These are phyloP conservation scores for Clavulina sp. DNA, from an alignment of 768 basidiomycete species.

Conservation along the genomic window DNA sequence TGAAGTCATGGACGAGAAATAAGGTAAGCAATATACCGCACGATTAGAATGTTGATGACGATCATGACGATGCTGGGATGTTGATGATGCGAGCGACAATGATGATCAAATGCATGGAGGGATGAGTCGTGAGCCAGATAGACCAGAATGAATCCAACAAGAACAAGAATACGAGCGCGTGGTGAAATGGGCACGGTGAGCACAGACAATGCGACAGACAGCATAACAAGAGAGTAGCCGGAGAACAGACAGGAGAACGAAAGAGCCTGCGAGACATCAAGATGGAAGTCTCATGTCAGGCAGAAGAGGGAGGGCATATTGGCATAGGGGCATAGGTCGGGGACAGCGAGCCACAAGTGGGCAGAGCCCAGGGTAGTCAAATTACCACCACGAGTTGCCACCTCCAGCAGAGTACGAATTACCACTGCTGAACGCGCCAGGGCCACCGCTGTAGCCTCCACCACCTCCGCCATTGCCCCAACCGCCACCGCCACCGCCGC, in stretches of 20 bases:
- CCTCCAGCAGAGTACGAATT: too few relatives aligned
- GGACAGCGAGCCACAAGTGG: too few relatives aligned
- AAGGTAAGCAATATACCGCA: too few relatives aligned
- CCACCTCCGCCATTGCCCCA: slow-evolving; percentile 16
- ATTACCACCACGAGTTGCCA: slow-evolving; percentile 35
- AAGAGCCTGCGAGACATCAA: neutral
- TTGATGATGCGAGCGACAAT: too few relatives aligned
- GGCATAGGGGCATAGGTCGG: neutral
- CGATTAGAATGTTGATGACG: too few relatives aligned
- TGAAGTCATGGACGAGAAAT: too few relatives aligned
- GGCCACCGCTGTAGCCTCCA: slow-evolving; percentile 21
- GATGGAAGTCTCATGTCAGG: slow-evolving; percentile 9
- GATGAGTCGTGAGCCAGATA: too few relatives aligned
- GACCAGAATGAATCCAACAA: too few relatives aligned
- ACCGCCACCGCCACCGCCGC: slow-evolving; percentile 21
- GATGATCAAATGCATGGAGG: too few relatives aligned
- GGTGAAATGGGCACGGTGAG: neutral
- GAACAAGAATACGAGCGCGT: too few relatives aligned
- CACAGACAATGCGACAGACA: neutral
- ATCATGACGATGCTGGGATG: too few relatives aligned
- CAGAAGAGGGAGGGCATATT: slow-evolving; percentile 3
- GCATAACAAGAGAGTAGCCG: neutral
- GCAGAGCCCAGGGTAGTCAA: slow-evolving; percentile 6
- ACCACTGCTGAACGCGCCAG: too few relatives aligned
- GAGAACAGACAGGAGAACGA: neutral